Percentiles rank a stretch among this genome's conserved stretches.
Conservation (phyloP, 306 rosid genomes). For the Cucumis cinereus region DNA sequence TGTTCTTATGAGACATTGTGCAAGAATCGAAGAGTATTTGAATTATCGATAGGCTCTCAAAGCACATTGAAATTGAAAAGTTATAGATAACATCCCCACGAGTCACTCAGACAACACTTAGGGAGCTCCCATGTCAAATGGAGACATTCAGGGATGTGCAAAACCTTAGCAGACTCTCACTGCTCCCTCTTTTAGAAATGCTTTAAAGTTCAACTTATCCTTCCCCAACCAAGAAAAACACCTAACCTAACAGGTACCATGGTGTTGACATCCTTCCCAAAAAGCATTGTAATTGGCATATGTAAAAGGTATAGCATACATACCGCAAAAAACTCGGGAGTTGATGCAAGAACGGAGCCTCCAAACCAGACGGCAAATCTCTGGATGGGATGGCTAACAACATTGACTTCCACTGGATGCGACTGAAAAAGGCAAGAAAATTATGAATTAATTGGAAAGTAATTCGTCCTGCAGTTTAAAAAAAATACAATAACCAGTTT, state of each 20-base stretch:
- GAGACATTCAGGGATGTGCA: neutral
- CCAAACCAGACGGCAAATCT: constrained; percentile 99
- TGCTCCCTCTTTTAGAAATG: neutral
- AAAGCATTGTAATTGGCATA: neutral
- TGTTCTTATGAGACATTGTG: neutral
- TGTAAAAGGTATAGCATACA: constrained; percentile 11
- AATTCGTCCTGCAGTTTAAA: neutral
- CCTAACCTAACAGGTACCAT: neutral
- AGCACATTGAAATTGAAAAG: neutral
- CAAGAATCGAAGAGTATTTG: neutral
- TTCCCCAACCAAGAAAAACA: neutral
- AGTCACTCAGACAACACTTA: neutral
- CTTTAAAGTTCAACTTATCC: too few relatives aligned
- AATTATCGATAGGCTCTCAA: neutral
- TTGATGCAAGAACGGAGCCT: constrained; percentile 97
- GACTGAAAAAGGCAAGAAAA: constrained; percentile 35
- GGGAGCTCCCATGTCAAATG: neutral
- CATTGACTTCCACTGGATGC: constrained; percentile 96
- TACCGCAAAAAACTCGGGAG: constrained; percentile 92
- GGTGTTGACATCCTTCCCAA: neutral
- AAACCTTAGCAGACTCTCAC: neutral
- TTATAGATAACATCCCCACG: neutral
- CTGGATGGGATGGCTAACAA: constrained; percentile 92
- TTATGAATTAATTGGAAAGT: neutral
- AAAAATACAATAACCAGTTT: neutral